Evolutionary conservation across 805 yeast species (phyloP), one percentile per base, ranked within the genome.

Genomic region (Komagataella phaffii): DNA sequence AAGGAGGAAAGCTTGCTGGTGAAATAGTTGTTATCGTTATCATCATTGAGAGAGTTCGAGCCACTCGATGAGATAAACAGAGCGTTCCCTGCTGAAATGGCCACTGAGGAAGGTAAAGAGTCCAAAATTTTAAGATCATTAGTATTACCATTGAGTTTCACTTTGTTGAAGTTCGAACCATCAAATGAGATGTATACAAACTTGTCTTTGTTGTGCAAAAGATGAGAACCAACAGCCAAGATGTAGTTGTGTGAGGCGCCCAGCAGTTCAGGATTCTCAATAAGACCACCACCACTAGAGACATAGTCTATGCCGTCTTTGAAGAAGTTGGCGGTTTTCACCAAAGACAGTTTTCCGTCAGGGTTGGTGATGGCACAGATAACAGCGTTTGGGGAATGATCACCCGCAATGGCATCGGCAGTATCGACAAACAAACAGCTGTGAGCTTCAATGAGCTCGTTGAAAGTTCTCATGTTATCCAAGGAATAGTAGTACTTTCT

Each of bases 281-380:
- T 51, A 23, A 64, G 51, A 7, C 70, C 68, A 40, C 64, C 68
- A 6, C 64, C 63, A 10, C 64, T 57, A 30, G 68, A 56, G 18
- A 61, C 58, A 44, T 58, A 61, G 36, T 63, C 61, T n/a, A 55
- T 4, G 14, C 23, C 55, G 1, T 69, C 55, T 45, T 65, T 59
- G 63, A 76, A 77, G 61, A 69, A 76, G 57, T 79, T 75, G n/a
- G 63, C 56, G 0, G 81, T 70, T 14, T 58, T 57, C 12, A 69
- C 64, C 36, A 80, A 60, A 5, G 53, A 52, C 0, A 76, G 70
- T 7, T 68, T 69, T 53, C 73, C 74, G 14, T 72, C 73, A 47
- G 64, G 65, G 4, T 76, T 70, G 52, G 70, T 71, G 24, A 64
- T 55, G 6, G 72, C 59, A 60, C 85, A 80, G 12, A 74, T 61